These are phyloP conservation scores for Musa balbisiana DNA, from an alignment of 202 grass and related monocot species.

Conservation along the genomic window DNA sequence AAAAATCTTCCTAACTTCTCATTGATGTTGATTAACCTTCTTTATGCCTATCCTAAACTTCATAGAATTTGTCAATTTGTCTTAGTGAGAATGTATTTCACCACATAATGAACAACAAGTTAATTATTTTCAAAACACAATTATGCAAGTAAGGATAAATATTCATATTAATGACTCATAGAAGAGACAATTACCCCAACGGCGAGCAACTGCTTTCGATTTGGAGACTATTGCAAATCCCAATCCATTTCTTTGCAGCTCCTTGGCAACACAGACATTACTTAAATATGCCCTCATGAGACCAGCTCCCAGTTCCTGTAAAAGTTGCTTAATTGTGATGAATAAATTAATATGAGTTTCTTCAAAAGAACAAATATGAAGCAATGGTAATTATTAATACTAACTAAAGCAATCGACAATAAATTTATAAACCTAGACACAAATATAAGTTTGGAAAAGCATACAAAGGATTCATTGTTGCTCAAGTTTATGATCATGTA, in stretches of 20 bases:
- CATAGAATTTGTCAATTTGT: no score
- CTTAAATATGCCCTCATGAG: conserved; percentile 60
- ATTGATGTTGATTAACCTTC: no score
- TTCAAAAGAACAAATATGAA: conserved; percentile 12
- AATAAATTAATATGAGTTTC: conserved; percentile 10
- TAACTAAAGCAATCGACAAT: background rate
- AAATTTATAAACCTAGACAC: background rate
- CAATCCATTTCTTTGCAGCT: conserved; percentile 73
- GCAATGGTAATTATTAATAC: background rate
- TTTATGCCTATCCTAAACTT: no score
- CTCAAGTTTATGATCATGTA: background rate
- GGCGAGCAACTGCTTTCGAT: conserved; percentile 60
- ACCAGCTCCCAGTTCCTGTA: conserved; percentile 52
- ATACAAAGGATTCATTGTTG: no score
- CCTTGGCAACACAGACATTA: conserved; percentile 79
- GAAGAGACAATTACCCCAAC: conserved; percentile 55
- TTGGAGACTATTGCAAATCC: conserved; percentile 71
- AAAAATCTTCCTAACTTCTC: no score
- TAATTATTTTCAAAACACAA: background rate
- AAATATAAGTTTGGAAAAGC: background rate
- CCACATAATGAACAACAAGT: no score
- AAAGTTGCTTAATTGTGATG: conserved; percentile 4
- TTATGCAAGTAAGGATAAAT: background rate
- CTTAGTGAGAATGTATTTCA: no score
- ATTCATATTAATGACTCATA: background rate